These are phyloP conservation scores for Cladosporium halotolerans DNA, from an alignment of 2,329 filamentous ascomycete genomes.

Conservation along the genomic window DNA sequence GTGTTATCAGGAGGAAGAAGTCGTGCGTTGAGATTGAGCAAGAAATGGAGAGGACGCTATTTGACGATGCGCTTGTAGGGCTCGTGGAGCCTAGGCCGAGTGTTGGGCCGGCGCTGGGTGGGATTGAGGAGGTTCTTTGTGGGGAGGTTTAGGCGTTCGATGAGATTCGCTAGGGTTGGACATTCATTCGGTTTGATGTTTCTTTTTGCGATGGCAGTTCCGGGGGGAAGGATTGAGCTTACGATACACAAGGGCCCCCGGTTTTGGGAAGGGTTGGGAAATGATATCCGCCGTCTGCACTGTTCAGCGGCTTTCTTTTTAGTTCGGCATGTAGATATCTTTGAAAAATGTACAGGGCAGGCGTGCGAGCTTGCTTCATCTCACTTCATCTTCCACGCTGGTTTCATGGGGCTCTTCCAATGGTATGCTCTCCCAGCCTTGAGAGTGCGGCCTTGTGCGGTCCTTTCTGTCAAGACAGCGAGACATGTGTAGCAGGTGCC, in stretches of 20 bases:
- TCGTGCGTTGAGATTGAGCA: constrained; percentile 27
- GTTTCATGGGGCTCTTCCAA: background rate
- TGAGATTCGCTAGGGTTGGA: no score
- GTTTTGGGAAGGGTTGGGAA: background rate
- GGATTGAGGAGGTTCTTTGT: constrained; percentile 29
- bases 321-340: background rate
- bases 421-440: background rate
- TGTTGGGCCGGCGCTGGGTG: constrained; percentile 19
- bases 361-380: background rate
- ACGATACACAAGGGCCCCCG: background rate
- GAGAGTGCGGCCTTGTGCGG: background rate
- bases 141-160: constrained; percentile 16
- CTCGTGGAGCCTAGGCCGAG: constrained; percentile 29
- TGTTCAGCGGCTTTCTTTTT: background rate
- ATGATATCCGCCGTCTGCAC: constrained; percentile 5
- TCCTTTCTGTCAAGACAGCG: constrained; percentile 17
- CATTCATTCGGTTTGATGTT: no score
- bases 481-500: constrained; percentile 52
- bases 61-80: constrained; percentile 19
- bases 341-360: background rate
- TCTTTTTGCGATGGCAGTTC: no score
- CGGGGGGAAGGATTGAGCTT: no score
- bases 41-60: constrained; percentile 23
- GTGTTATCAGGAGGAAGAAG: constrained; percentile 24
- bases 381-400: background rate